A percentile compares a stretch with the other conserved stretches of the same genome.
These are phyloP conservation scores for Phaeophleospora eucalypticola DNA, from an alignment of 2,329 filamentous ascomycete species.

Conservation along the genomic window DNA sequence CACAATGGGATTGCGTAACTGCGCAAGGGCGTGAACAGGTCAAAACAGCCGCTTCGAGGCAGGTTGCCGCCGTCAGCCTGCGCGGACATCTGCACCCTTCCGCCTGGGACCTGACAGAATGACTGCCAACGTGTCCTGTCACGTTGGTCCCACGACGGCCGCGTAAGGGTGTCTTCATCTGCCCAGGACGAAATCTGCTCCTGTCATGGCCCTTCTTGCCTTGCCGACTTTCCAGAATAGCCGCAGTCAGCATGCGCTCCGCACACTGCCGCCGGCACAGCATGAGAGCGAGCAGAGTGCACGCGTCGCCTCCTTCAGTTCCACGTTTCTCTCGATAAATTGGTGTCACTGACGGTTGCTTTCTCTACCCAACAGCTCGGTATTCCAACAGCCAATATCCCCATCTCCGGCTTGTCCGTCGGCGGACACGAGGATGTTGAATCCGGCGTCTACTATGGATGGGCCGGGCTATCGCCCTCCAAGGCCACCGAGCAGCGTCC, in stretches of 20 bases:
- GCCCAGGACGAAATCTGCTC: background rate
- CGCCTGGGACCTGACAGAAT: slow-evolving; percentile 7
- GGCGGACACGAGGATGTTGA: slow-evolving; percentile 58
- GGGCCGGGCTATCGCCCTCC: slow-evolving; percentile 60
- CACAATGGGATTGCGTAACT: slow-evolving; percentile 1
- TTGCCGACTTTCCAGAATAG: too few species aligned
- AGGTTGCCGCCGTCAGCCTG: slow-evolving; percentile 11
- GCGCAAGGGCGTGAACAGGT: slow-evolving; percentile 3
- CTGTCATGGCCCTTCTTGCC: slow-evolving; percentile 1
- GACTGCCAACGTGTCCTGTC: slow-evolving; percentile 8
- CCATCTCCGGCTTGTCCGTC: slow-evolving; percentile 65
- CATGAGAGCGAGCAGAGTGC: too few species aligned
- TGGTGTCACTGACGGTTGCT: slow-evolving; percentile 11
- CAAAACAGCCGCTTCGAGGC: background rate
- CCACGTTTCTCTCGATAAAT: background rate
- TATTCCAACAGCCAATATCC: slow-evolving; percentile 91
- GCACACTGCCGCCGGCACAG: slow-evolving; percentile 7
- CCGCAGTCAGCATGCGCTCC: slow-evolving; percentile 10
- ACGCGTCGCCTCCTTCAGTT: too few species aligned
- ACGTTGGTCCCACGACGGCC: slow-evolving; percentile 12
- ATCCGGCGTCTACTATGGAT: slow-evolving; percentile 92
- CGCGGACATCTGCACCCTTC: too few species aligned
- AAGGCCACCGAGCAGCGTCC: slow-evolving; percentile 24
- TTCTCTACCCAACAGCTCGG: slow-evolving; percentile 60
- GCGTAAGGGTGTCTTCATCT: background rate